These are phyloP conservation scores for Oenanthe javanica DNA, from an alignment of 140 eudicot species.

Conservation along the genomic window DNA sequence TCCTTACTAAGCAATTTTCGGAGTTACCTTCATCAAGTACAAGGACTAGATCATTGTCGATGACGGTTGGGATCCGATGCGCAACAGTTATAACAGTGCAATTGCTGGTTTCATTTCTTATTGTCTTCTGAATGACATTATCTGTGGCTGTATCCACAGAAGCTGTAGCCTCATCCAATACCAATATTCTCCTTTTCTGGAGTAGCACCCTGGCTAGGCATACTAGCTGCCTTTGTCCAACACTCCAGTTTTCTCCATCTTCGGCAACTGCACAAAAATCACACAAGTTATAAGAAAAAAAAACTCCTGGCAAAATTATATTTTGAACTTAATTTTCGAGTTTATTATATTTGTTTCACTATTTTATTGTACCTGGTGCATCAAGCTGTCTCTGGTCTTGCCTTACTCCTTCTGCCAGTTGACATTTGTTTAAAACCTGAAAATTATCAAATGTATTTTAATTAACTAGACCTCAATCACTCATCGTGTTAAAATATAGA, in stretches of 20 bases:
- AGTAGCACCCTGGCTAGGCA: constrained; percentile 74
- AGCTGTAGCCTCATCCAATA: constrained; percentile 93
- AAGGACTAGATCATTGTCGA: constrained; percentile 84
- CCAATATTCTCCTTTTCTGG: constrained; percentile 69
- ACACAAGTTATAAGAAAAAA: neutral
- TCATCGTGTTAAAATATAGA: neutral
- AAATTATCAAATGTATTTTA: neutral
- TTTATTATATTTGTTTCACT: neutral
- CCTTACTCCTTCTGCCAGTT: constrained; percentile 48
- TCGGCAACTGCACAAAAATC: constrained; percentile 55
- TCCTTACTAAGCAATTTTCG: neutral
- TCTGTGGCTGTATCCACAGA: constrained; percentile 93
- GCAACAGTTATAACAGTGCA: constrained; percentile 79
- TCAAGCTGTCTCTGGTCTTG: constrained; percentile 74
- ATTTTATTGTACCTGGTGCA: constrained; percentile 52
- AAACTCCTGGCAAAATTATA: neutral
- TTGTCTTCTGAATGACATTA: constrained; percentile 68
- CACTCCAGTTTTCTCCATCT: constrained; percentile 97
- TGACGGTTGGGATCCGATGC: constrained; percentile 74
- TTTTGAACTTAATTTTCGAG: neutral
- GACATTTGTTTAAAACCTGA: constrained; percentile 61
- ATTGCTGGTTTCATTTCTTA: constrained; percentile 62
- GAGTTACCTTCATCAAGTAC: constrained; percentile 89
- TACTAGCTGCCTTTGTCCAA: constrained; percentile 85
- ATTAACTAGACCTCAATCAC: neutral